These are phyloP conservation scores for Starmerella cellae DNA, from an alignment of 805 yeast genomes.

Conservation along the genomic window DNA sequence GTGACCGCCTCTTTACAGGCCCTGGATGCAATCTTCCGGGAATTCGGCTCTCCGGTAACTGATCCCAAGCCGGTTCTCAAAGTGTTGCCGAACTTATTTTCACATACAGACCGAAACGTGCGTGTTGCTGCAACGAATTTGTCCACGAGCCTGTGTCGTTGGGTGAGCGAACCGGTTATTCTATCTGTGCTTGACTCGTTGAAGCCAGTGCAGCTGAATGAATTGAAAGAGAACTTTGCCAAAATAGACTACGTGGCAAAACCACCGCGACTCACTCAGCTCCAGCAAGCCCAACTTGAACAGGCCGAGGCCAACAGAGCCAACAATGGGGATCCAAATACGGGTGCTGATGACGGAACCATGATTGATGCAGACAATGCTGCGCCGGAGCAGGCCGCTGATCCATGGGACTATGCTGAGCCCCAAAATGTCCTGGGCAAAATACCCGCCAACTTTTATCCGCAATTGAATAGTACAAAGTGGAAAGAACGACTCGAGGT, in stretches of 20 bases:
- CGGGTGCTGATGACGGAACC: conserved; percentile 13
- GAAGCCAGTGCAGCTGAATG: conserved; percentile 87
- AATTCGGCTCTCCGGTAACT: conserved; percentile 52
- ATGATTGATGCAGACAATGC: conserved; percentile 20
- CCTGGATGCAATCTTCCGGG: conserved; percentile 39
- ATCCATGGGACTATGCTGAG: conserved; percentile 54
- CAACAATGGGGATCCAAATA: background rate
- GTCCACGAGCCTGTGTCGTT: conserved; percentile 54
- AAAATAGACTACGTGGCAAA: conserved; percentile 26
- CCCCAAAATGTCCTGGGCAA: conserved; percentile 54
- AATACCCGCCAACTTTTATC: conserved; percentile 49
- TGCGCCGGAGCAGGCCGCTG: conserved; percentile 34
- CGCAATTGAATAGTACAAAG: conserved; percentile 44
- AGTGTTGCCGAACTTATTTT: conserved; percentile 52
- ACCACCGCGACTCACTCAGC: conserved; percentile 11
- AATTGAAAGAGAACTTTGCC: conserved; percentile 55
- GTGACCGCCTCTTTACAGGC: conserved; percentile 55
- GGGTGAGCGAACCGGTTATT: conserved; percentile 57
- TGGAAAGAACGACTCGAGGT: conserved; percentile 93
- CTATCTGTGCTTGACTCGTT: conserved; percentile 45
- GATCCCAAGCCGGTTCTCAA: conserved; percentile 47
- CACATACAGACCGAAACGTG: conserved; percentile 77
- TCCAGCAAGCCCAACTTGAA: conserved; percentile 7
- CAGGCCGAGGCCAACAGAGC: conserved; percentile 1
- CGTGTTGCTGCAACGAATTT: conserved; percentile 63